Evolutionary conservation across 495 filamentous ascomycete genomes (phyloP).

Genomic region (Umbilicaria muhlenbergii): DNA sequence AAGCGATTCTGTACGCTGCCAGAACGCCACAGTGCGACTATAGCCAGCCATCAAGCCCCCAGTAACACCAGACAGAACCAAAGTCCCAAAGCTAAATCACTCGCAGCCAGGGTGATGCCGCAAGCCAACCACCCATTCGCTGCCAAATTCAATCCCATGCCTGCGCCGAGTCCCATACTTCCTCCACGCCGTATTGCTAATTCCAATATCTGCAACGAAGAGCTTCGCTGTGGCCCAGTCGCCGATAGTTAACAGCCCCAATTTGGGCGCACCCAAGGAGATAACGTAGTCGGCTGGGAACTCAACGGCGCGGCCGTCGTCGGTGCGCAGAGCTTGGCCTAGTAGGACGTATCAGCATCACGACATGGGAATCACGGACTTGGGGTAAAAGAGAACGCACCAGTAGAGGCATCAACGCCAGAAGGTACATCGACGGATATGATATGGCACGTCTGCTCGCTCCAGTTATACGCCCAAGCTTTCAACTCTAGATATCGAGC

Average conservation of each 20-base stretch:
- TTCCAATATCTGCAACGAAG: conserved; percentile 71
- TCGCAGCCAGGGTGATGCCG: conserved; percentile 21
- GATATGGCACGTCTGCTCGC: conserved; percentile 43
- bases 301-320: conserved; percentile 40
- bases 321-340: conserved; percentile 13
- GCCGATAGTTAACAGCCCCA: conserved; percentile 59
- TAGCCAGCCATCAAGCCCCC: too few species aligned
- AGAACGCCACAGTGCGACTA: too few species aligned
- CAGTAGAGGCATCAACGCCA: conserved; percentile 66
- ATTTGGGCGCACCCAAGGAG: conserved; percentile 69
- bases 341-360: conserved; percentile 4
- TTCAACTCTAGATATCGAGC: conserved; percentile 69
- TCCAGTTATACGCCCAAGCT: conserved; percentile 64
- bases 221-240: conserved; percentile 47
- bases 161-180: conserved; percentile 61
- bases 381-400: conserved; percentile 31
- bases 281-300: conserved; percentile 65
- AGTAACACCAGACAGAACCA: too few species aligned
- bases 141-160: conserved; percentile 71
- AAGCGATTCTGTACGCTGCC: too few species aligned
- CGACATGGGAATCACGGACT: not conserved
- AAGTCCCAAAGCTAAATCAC: too few species aligned
- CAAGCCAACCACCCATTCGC: conserved; percentile 63
- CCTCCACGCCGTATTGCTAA: conserved; percentile 68
- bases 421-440: conserved; percentile 78